Evolutionary conservation across 176 grass and related monocot genomes (phyloP).

Genomic region (Cenchrus purpureus): DNA sequence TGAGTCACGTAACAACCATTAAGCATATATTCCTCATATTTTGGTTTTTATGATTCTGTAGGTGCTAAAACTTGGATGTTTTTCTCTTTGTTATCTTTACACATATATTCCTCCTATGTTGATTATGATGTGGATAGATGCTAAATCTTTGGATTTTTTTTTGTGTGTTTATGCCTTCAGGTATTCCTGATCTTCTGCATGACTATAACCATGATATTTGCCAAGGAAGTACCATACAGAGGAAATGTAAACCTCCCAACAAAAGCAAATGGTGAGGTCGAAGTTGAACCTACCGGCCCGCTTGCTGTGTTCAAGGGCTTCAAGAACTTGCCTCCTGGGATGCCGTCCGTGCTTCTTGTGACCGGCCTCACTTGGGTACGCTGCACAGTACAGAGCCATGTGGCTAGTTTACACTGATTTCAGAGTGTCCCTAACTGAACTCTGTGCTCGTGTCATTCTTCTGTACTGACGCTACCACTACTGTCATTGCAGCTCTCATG

Average conservation of each 20-base stretch:
- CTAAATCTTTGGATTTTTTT: background rate
- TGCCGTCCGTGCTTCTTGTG: constrained; percentile 83
- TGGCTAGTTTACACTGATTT: background rate
- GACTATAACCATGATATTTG: constrained; percentile 61
- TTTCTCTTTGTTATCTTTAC: background rate
- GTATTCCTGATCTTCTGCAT: constrained; percentile 55
- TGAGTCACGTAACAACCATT: background rate
- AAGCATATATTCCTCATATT: background rate
- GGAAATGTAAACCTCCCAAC: constrained; percentile 42
- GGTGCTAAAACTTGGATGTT: background rate
- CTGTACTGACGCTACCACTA: background rate
- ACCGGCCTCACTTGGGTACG: constrained; percentile 91
- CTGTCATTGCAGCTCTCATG: constrained; percentile 66
- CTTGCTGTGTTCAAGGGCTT: constrained; percentile 58
- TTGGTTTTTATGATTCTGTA: background rate
- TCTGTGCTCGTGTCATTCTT: background rate
- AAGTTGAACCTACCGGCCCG: constrained; percentile 32
- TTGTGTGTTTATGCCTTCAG: constrained; percentile 45
- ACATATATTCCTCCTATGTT: no score
- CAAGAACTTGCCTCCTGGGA: constrained; percentile 84
- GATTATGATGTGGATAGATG: no score
- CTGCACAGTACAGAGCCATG: background rate
- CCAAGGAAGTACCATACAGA: constrained; percentile 64
- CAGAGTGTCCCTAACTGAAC: background rate
- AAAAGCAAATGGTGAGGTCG: constrained; percentile 49